These are phyloP conservation scores for Apophysomyces trapeziformis DNA, from an alignment of 371 early-diverging fungal species.

Conservation along the genomic window DNA sequence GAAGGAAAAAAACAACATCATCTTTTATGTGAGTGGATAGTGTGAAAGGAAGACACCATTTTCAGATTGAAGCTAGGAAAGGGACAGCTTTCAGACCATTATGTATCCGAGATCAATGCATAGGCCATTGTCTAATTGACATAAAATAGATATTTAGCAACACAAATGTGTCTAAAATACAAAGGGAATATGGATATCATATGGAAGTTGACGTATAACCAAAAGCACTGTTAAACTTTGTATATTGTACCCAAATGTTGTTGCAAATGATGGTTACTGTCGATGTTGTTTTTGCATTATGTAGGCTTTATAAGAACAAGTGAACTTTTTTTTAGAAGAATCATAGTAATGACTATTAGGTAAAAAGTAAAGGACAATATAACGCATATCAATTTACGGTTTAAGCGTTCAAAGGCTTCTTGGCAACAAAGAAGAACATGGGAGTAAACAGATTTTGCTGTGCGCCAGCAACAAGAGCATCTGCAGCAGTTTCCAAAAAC, in stretches of 20 bases:
- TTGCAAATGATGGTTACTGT: not conserved
- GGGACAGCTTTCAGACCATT: no score
- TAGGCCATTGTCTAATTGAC: no score
- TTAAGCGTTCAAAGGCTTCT: conserved; percentile 66
- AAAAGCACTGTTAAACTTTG: no score
- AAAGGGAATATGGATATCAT: not conserved
- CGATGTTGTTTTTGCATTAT: not conserved
- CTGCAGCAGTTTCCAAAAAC: conserved; percentile 80
- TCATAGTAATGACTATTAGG: conserved; percentile 7
- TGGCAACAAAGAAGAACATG: conserved; percentile 91
- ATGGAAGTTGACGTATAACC: no score
- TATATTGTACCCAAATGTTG: no score
- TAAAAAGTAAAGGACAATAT: not conserved
- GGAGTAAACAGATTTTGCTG: conserved; percentile 84
- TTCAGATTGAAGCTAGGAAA: no score
- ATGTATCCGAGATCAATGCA: no score
- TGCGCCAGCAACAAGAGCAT: conserved; percentile 80
- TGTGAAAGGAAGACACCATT: no score
- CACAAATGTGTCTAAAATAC: not conserved
- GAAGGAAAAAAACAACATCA: no score
- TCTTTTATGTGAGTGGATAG: no score
- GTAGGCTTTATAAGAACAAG: not conserved
- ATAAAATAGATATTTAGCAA: no score
- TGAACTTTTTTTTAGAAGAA: not conserved
- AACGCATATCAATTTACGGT: conserved; percentile 6